Evolutionary conservation across 148 eudicot species (phyloP).

Genomic region (Chenopodium album): DNA sequence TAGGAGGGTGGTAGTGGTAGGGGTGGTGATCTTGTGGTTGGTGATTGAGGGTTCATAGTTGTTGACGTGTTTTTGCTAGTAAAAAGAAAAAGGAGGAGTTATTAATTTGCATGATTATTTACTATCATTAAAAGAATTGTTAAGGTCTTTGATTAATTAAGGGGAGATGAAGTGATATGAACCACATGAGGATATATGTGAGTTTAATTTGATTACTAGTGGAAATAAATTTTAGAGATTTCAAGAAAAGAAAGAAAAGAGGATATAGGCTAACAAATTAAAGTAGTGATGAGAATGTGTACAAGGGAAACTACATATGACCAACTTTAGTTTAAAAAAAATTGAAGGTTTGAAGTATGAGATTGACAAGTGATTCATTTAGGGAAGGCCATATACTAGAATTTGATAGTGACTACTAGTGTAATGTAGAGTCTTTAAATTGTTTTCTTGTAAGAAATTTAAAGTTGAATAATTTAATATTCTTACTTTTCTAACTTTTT

Average conservation of each 20-base stretch:
- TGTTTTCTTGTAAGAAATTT: neutral
- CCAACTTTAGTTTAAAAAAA: neutral
- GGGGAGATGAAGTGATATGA: conserved; percentile 2
- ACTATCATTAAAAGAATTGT: neutral
- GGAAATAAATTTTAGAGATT: neutral
- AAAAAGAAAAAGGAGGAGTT: neutral
- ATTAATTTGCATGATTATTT: conserved; percentile 3
- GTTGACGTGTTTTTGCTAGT: neutral
- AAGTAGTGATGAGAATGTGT: neutral
- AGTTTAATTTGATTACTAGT: neutral
- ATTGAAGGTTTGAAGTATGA: conserved; percentile 10
- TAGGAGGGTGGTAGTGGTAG: neutral
- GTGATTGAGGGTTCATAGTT: neutral
- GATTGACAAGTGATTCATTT: conserved; percentile 9
- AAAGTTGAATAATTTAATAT: no score
- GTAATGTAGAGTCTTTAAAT: neutral
- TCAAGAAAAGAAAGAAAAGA: conserved; percentile 5
- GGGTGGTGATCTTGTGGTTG: neutral
- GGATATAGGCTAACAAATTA: neutral
- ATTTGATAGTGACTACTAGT: conserved; percentile 17
- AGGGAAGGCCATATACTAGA: conserved; percentile 5
- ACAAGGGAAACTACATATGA: neutral
- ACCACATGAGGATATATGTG: neutral
- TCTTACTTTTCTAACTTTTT: no score
- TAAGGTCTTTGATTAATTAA: neutral